A percentile compares a stretch with the other conserved stretches of the same genome.
These are phyloP conservation scores for Myxozyma lipomycoides DNA, from an alignment of 805 yeast genomes.

Conservation along the genomic window DNA sequence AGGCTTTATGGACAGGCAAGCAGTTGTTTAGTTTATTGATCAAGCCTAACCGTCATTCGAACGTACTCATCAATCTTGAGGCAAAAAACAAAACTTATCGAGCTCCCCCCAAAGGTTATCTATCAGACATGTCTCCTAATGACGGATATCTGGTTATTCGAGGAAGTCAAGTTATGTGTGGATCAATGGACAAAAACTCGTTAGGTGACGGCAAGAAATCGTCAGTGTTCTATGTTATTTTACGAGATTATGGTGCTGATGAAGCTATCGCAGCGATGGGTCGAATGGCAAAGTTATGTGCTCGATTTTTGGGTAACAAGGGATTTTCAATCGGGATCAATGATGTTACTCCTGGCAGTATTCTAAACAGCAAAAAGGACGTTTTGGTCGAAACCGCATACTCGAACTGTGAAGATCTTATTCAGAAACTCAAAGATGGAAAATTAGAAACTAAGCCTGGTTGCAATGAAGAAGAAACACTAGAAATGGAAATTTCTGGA, in stretches of 20 bases:
- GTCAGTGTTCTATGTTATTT: conserved; percentile 89
- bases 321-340: conserved; percentile 97
- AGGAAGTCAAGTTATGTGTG: conserved; percentile 83
- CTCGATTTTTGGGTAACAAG: conserved; percentile 87
- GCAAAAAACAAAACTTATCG: conserved; percentile 88
- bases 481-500: conserved; percentile 97
- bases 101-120: conserved; percentile 68
- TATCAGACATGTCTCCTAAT: conserved; percentile 94
- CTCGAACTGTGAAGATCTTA: conserved; percentile 84
- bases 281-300: conserved; percentile 98
- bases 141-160: conserved; percentile 91
- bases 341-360: conserved; percentile 90
- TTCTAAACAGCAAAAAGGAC: conserved; percentile 74
- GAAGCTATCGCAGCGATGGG: conserved; percentile 97
- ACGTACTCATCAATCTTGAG: conserved; percentile 83
- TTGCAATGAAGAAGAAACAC: conserved; percentile 96
- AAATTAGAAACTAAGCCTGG: conserved; percentile 98
- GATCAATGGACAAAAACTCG: conserved; percentile 94
- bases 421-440: conserved; percentile 71
- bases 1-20: conserved; percentile 92
- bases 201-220: conserved; percentile 98
- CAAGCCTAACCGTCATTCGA: conserved; percentile 69
- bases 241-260: conserved; percentile 94
- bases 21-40: conserved; percentile 87
- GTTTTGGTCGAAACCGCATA: conserved; percentile 87